Evolutionary conservation across 2,329 filamentous ascomycete genomes (phyloP).

Genomic region (Xylariaceae sp.): DNA sequence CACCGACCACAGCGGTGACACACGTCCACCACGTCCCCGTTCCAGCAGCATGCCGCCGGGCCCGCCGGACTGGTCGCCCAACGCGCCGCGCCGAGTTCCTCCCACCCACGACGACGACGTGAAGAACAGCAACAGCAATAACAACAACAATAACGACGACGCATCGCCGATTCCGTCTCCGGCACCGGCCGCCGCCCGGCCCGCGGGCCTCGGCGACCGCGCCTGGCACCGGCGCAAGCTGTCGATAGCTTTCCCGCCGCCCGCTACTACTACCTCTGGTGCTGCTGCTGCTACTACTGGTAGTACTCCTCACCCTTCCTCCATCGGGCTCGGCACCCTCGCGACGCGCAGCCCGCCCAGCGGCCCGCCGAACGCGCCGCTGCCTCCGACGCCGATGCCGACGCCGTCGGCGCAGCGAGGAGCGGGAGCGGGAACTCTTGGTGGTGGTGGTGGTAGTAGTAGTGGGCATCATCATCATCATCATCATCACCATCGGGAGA

Average conservation of each 20-base stretch:
- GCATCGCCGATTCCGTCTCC: neutral
- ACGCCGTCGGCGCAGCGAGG: constrained; percentile 1
- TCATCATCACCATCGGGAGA: no score
- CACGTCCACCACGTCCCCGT: no score
- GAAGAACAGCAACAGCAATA: neutral
- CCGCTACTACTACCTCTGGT: no score
- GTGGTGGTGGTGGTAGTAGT: constrained; percentile 10
- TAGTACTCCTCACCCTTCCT: neutral
- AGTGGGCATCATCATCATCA: no score
- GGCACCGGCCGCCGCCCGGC: constrained; percentile 9
- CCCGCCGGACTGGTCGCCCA: neutral
- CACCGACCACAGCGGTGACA: constrained; percentile 1
- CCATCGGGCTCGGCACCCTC: neutral
- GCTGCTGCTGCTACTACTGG: no score
- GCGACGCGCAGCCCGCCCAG: constrained; percentile 5
- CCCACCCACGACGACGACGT: neutral
- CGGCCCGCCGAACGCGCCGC: constrained; percentile 10
- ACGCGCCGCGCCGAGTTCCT: neutral
- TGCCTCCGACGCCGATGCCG: constrained; percentile 14
- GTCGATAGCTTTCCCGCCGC: constrained; percentile 15
- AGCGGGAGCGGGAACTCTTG: constrained; percentile 11
- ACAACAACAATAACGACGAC: neutral
- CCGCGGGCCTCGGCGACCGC: constrained; percentile 16
- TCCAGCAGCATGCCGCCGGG: no score
- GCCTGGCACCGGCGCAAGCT: constrained; percentile 22